Evolutionary conservation across 2,329 filamentous ascomycete species (phyloP), one percentile per base, ranked within the genome.

Genomic region (Penicillium sp.): DNA sequence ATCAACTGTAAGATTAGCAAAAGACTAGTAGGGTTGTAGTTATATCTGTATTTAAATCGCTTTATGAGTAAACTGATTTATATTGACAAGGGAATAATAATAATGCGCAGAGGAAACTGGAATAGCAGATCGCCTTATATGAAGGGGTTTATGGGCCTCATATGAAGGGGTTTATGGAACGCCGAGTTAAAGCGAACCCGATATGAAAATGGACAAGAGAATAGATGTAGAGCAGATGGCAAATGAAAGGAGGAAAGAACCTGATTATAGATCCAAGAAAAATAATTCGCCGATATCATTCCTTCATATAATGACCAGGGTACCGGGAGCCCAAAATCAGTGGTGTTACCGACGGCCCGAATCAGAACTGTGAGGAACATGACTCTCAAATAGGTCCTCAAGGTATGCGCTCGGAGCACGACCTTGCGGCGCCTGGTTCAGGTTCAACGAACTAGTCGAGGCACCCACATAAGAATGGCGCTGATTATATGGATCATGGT

Each of bases 321-420:
- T 31, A 12, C 31, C 5, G 7, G 26, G 22, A 12, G 28, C 17
- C 16, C 35, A 5, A 8, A 19, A 9, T 10, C 28, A 33, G 14
- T 2, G 11, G 5, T 5, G 6, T 17, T 44, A 45, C 19, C 53
- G 58, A 50, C 50, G 63, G 48, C 55, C 57, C 10, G 58, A 58
- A 11, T 55, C 59, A 11, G 55, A 51, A 26, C 59, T 31, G 17
- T 52, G 58, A 30, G 67, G 64, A 10, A 61, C 58, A 67, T 91
- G 87, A 60, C 89, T 89, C 67, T 91, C 90, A 58, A 97, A 88
- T 47, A 97, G 75, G 71, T 97, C 91, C 57, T 97, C 92, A 37
- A 97, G 79, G 70, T 91, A 96, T 17, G 91, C 90, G 71, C 90
- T 96, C 0, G 93, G 93, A 16, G 91, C 88, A 55, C 92, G 82